Conservation (phyloP, 2,329 filamentous ascomycete genomes). For the Monilinia fructigena region DNA sequence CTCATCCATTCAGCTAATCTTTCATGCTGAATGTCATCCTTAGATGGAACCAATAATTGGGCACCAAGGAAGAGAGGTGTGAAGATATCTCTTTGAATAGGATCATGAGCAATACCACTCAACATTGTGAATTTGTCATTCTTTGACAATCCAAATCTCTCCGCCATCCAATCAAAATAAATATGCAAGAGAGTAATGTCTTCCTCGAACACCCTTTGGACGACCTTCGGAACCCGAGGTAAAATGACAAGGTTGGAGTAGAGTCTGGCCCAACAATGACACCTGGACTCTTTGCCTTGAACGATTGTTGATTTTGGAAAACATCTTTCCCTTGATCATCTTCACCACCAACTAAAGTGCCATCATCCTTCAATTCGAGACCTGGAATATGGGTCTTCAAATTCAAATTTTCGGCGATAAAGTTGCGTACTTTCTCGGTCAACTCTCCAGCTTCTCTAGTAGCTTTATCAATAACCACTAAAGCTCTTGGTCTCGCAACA, state of each 20-base stretch:
- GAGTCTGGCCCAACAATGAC: conserved; percentile 85
- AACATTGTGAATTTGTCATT: conserved; percentile 79
- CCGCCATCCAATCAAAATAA: conserved; percentile 96
- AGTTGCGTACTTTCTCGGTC: conserved; percentile 57
- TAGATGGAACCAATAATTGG: conserved; percentile 72
- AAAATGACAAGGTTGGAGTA: conserved; percentile 69
- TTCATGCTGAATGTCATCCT: conserved; percentile 84
- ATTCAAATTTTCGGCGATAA: conserved; percentile 69
- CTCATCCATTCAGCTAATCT: conserved; percentile 85
- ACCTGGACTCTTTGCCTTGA: conserved; percentile 57
- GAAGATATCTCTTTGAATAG: conserved; percentile 74
- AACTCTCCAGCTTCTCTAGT: conserved; percentile 65
- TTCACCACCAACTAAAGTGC: conserved; percentile 66
- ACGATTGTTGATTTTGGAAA: conserved; percentile 54
- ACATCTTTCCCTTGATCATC: conserved; percentile 63
- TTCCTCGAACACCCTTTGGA: conserved; percentile 83
- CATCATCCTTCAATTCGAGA: conserved; percentile 69
- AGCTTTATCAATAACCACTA: conserved; percentile 73
- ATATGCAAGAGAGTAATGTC: conserved; percentile 80
- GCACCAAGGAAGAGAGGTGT: conserved; percentile 86
- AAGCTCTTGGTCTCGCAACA: conserved; percentile 70
- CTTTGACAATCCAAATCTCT: conserved; percentile 71
- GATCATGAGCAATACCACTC: conserved; percentile 78
- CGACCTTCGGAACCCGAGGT: conserved; percentile 74
- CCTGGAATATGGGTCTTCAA: conserved; percentile 74